A percentile compares a stretch with the other conserved stretches of the same genome.
phyloP scores from a whole-genome alignment of 306 rosid genomes.

The Cicer pinnatifidum region DNA sequence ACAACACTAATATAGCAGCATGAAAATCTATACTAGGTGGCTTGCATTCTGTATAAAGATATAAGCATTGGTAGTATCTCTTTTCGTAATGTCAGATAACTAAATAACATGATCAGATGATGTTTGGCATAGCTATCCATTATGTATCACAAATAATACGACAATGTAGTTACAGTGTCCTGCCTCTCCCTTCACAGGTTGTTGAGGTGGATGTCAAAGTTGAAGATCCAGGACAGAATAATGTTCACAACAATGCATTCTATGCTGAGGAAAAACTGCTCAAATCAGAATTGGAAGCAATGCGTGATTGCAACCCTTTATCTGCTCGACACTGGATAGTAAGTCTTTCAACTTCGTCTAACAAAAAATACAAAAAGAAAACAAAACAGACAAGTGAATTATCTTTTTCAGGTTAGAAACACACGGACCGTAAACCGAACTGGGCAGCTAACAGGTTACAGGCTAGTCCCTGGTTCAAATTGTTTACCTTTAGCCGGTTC shows the following conservation, averaged over 20 bases:
- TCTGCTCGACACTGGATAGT: conserved; percentile 89
- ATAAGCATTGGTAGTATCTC: not conserved
- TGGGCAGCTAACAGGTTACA: conserved; percentile 81
- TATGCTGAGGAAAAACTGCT: conserved; percentile 76
- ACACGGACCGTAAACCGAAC: conserved; percentile 79
- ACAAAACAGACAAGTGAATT: conserved; percentile 22
- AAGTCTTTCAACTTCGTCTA: conserved; percentile 36
- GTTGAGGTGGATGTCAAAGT: conserved; percentile 77
- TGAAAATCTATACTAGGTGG: not conserved
- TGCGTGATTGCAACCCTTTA: conserved; percentile 75
- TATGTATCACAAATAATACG: not conserved
- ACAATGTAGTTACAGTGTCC: conserved; percentile 27
- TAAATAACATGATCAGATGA: not conserved
- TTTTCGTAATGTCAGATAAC: not conserved
- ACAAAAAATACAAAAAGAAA: not conserved
- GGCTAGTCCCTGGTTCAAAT: conserved; percentile 82
- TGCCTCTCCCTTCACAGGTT: conserved; percentile 50
- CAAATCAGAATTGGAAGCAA: conserved; percentile 74
- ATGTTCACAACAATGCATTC: conserved; percentile 82
- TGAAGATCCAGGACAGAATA: conserved; percentile 75
- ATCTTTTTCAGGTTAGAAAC: conserved; percentile 65
- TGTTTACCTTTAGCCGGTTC: conserved; percentile 81
- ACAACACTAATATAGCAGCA: too few species aligned
- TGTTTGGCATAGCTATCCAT: not conserved
- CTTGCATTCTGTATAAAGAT: conserved; percentile 12